Conservation (phyloP, 768 basidiomycete species). For the Pleurotus platypus region DNA sequence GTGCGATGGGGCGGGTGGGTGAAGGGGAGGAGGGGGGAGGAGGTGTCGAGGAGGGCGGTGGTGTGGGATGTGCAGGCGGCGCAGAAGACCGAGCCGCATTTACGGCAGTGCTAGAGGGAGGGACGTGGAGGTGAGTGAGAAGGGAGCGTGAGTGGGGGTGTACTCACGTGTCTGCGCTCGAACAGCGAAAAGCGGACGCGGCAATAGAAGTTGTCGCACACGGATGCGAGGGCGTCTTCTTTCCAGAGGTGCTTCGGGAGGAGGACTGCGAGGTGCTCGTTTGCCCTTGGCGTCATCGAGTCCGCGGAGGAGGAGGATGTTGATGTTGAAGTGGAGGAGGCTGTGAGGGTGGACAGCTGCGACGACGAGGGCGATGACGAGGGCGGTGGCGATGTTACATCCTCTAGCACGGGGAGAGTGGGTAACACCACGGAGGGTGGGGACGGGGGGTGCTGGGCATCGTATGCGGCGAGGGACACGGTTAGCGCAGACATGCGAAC, state of each 20-base stretch:
- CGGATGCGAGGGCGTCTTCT: slow-evolving; percentile 59
- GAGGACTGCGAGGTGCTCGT: slow-evolving; percentile 74
- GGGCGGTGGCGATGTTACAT: not conserved
- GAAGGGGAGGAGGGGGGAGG: slow-evolving; percentile 51
- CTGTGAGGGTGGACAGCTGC: not conserved
- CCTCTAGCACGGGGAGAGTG: not conserved
- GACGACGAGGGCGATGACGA: not conserved
- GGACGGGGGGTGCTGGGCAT: not conserved
- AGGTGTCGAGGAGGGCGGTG: slow-evolving; percentile 71
- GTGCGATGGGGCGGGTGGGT: slow-evolving; percentile 66
- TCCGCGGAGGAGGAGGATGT: slow-evolving; percentile 19
- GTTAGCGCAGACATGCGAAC: not conserved
- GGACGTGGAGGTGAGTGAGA: slow-evolving; percentile 14
- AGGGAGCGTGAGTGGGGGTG: too few species aligned
- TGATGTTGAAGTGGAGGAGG: slow-evolving; percentile 15
- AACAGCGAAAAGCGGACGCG: slow-evolving; percentile 59
- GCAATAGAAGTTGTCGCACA: slow-evolving; percentile 77
- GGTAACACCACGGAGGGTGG: too few species aligned
- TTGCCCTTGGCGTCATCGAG: too few species aligned
- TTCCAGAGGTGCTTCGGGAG: slow-evolving; percentile 74
- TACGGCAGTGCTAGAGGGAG: slow-evolving; percentile 46
- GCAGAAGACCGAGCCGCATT: slow-evolving; percentile 81
- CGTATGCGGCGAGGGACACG: not conserved
- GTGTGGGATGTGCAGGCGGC: slow-evolving; percentile 52
- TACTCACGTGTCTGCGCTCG: slow-evolving; percentile 74